Evolutionary conservation across 2,329 filamentous ascomycete species (phyloP), one percentile per base, ranked within the genome.

Genomic region (Botrytis galanthina): DNA sequence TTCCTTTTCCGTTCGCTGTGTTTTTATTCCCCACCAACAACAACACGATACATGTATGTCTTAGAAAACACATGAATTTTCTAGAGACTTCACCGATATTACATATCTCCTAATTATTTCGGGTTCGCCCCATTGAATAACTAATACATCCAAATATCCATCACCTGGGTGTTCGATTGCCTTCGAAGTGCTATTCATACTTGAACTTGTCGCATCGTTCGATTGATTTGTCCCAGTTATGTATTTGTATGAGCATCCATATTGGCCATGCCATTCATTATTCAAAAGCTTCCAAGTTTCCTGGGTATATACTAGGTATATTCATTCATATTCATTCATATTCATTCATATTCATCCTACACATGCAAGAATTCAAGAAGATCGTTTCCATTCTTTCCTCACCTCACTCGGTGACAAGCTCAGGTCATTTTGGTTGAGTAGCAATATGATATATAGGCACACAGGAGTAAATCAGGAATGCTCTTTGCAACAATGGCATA

Each of bases 21-120:
- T 29, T 68, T 68, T 39, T 68, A n/a, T 54, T 68, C 66, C 48
- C 66, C 66, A 42, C 35, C n/a, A 57, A 68, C 22, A 35, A 68
- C 66, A 68, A 68, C 66, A 68, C 66, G 29, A 68, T 68, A 57
- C 10, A 54, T 57, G 51, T 57, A 67, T 67, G 63, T 67, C 63
- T 67, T 51, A 67, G 44, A 67, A 46, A 32, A 54, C 46, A 54
- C 46, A 54, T 14, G 37, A 54, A 68, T 29, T 9, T 39, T 29
- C 61, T 39, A n/a, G 3, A n/a, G 64, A 37, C 64, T 68, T 54
- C 64, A 54, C 64, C 64, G 64, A 68, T 68, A 39, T 54, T 68
- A 62, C 35, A 37, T 61, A 67, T 39, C 46, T 67, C 63, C 63
- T 51, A 32, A 37, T 66, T 51, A 39, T 12, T 18, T 37, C 3